Base-by-base conservation (phyloP, 2,329 filamentous ascomycete genomes). In the Aspergillus pseudotamarii region DNA sequence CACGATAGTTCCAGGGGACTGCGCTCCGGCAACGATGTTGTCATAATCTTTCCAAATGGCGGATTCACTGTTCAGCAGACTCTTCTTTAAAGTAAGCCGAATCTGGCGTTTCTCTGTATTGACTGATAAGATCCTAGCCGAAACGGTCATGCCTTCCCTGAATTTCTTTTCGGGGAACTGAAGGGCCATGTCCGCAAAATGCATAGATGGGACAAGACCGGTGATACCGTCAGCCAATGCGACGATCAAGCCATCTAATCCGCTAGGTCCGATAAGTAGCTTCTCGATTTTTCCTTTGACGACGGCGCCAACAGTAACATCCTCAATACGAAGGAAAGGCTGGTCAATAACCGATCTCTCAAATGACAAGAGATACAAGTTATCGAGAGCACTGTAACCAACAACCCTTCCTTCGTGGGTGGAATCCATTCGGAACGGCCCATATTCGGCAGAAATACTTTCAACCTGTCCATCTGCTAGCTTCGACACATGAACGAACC, bases 121-220 rank as follows among this genome's bases (percentile, higher is more conserved):
- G 19, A 89, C 90, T 0, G 93, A 96, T 32, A 99, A 81, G 30
- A 99, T 92, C 64, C 94, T 87, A 23, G 91, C 91, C 69, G 92
- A 97, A 66, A 99, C 89, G 58, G 90, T 87, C 77, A 92, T 87
- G 1, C 93, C 93, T 75, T 94, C 92, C 64, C 91, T 88, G 79
- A 97, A 99, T 75, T 97, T 98, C 83, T 94, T 96, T 78, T 99
- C 95, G 0, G 95, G 95, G 72, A 97, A 91, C 73, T 95, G 91
- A 28, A 99, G 83, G 64, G 88, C 88, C 16, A 95, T 86, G 75
- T 99, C 96, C 53, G 95, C 90, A 70, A 99, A 84, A 75, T 99
- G 96, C 74, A 90, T 89, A 72, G 94, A 91, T 4, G 93, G 87
- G 2, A 98, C 93, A 62, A 97, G 85, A n/a, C 93, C 95, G 57